These are phyloP conservation scores for Mycena belliarum DNA, from an alignment of 768 basidiomycete species.

Conservation along the genomic window DNA sequence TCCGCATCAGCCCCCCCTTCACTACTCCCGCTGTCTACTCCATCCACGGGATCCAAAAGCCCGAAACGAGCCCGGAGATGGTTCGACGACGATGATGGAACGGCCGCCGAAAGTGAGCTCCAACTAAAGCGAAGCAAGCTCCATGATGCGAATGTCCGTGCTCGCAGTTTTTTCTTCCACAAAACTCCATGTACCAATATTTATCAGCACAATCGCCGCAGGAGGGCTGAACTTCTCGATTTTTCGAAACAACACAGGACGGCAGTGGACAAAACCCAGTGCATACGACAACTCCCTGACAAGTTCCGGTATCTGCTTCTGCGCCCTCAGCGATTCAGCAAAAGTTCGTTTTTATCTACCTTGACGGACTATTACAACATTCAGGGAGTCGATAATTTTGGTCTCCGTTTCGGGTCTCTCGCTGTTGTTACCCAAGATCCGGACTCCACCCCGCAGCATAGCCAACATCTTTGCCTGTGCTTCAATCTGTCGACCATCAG, in stretches of 20 bases:
- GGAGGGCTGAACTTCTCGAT: background rate
- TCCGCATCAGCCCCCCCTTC: no score
- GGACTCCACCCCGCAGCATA: background rate
- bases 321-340: constrained; percentile 4
- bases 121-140: no score
- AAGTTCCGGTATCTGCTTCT: background rate
- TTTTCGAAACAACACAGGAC: background rate
- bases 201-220: background rate
- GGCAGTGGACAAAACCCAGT: background rate
- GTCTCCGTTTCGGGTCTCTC: background rate
- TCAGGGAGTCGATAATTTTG: background rate
- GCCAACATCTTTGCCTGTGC: background rate
- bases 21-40: no score
- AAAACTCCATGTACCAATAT: background rate
- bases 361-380: background rate
- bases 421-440: background rate
- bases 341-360: constrained; percentile 2
- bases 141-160: no score
- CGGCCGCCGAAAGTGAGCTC: no score
- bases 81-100: no score
- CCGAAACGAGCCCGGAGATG: no score
- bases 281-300: background rate
- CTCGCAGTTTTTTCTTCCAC: no score
- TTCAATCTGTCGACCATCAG: background rate
- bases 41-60: no score